Base-by-base conservation (phyloP, 805 yeast genomes). In the Candida endomychidarum region DNA sequence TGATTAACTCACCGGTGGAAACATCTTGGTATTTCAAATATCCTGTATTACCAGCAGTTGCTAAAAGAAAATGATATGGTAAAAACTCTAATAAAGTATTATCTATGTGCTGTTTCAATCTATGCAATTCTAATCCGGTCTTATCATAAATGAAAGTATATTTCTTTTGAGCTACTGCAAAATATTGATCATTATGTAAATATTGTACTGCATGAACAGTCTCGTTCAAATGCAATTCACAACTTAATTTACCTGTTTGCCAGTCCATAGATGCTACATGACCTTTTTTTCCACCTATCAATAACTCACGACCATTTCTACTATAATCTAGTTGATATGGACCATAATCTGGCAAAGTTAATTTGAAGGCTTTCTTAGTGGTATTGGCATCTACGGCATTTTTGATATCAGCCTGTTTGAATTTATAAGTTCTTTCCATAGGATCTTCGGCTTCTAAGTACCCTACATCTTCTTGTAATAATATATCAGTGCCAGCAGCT, bases 241-340 rank as follows among this genome's bases (percentile, higher is more conserved):
- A 81, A 46, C 80, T 83, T 23, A 91, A 65, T 27, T 69, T 72
- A 10, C 98, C 98, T 27, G 80, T 78, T 57, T 95, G 79, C 97
- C 99, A 93, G 65, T 93, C 96, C 72, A 93, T 83, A 2, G 93
- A 79, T 0, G 99, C 98, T 37, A 93, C 80, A 68, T 93, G 99
- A 3, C 99, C 99, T 58, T 87, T 88, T 34, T 74, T 73, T 14
- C 99, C 99, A 8, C 90, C 93, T 16, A 93, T 67, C 24, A 93
- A 70, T 35, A 93, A 60, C 47, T 83, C 83, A 46, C 96, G 80
- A 40, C 99, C 99, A 52, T 88, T 88, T 60, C 91, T 74, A 2
- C 93, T 77, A 59, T 83, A 93, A 59, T 91, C 89, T 8, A 86
- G 57, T 4, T 72, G 64, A 57, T 93, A 93, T 1, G 99, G 97